Conservation (phyloP, 139 green algal genomes). For the Chlamydomonas incerta region DNA sequence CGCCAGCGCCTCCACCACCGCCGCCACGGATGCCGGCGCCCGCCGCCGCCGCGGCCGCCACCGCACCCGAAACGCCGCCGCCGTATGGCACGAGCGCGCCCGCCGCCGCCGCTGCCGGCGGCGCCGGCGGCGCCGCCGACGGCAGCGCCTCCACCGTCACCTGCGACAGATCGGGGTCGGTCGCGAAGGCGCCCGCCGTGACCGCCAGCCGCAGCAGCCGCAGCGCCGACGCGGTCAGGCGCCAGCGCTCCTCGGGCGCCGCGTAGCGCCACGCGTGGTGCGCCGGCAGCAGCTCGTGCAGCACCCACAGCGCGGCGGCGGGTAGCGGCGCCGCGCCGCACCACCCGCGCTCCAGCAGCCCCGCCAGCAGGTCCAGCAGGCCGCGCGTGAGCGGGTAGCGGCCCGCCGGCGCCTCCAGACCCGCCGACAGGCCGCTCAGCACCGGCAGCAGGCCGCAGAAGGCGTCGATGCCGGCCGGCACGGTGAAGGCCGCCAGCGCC, state of each 20-base stretch:
- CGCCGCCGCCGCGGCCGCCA: neutral
- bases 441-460: slow-evolving; percentile 41
- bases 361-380: slow-evolving; percentile 53
- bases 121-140: neutral
- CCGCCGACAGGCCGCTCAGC: slow-evolving; percentile 42
- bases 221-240: slow-evolving; percentile 42
- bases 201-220: slow-evolving; percentile 57
- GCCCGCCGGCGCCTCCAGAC: slow-evolving; percentile 50
- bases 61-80: neutral
- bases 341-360: slow-evolving; percentile 49
- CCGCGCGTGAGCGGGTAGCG: slow-evolving; percentile 60
- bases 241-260: slow-evolving; percentile 50
- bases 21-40: neutral
- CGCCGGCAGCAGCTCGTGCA: slow-evolving; percentile 55
- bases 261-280: slow-evolving; percentile 53
- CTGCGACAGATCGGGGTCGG: slow-evolving; percentile 20
- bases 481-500: slow-evolving; percentile 12
- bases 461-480: neutral
- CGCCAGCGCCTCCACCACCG: neutral
- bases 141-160: no score
- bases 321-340: slow-evolving; percentile 2
- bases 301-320: slow-evolving; percentile 39
- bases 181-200: slow-evolving; percentile 8
- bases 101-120: neutral
- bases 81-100: neutral